Evolutionary conservation across 192 early-diverging fungal genomes (phyloP).

Genomic region (Backusella macrospora): DNA sequence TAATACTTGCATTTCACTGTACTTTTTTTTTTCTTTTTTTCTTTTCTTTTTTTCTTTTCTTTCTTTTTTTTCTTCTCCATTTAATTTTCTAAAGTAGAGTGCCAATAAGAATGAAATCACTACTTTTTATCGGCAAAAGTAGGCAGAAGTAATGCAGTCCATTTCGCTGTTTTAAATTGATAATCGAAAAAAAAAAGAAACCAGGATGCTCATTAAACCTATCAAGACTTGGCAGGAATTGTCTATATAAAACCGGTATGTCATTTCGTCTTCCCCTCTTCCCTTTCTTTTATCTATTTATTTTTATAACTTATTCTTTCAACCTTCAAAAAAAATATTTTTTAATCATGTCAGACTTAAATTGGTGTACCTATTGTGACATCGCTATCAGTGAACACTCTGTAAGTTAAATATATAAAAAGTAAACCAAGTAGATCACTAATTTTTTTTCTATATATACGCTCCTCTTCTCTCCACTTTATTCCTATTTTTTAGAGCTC

Average conservation of each 20-base stretch:
- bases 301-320: neutral
- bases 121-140: no score
- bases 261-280: neutral
- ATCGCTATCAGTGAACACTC: constrained; percentile 1
- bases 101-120: no score
- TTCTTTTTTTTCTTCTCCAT: neutral
- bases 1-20: no score
- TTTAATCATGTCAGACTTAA: constrained; percentile 9
- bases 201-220: neutral
- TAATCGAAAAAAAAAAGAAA: no score
- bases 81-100: neutral
- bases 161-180: no score
- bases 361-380: constrained; percentile 23
- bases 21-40: no score
- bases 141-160: no score
- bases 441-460: neutral
- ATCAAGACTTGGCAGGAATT: neutral
- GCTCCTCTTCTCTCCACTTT: neutral
- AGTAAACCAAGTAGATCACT: neutral
- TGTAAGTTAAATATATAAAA: neutral
- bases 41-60: neutral
- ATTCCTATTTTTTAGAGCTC: neutral
- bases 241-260: neutral
- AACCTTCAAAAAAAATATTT: neutral
- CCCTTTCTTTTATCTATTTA: neutral